Evolutionary conservation across 768 basidiomycete species (phyloP), one percentile per base, ranked within the genome.

Genomic region (Clitopilus hobsonii): DNA sequence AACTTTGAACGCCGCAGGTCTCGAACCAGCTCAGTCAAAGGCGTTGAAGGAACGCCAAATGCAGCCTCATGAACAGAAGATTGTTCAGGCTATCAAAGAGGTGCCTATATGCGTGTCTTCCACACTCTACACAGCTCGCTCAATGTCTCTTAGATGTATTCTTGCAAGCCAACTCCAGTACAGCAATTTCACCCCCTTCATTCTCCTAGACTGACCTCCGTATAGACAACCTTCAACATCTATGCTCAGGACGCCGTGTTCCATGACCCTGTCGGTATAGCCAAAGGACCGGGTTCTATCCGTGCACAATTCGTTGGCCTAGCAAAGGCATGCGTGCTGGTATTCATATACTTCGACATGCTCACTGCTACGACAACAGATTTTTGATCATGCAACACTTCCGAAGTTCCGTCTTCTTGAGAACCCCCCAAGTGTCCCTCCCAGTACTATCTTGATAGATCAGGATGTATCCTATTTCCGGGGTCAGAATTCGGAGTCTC

Each of bases 401-500:
- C 68, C 68, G 1, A 73, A 67, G 45, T 74, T 78, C 56, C 72
- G 74, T 6, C 38, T 79, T 16, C 62, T 79, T 6, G 52, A 74
- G 58, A 78, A 73, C 49, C 77, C 78, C 2, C 52, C 68, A 2
- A 68, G 64, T 6, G 58, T 74, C 5, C 67, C 72, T 14, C 58
- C 67, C 32, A 74, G 63, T 54, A 71, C 67, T 10, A 66, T 79
- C 24, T 66, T 79, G 27, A 74, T 79, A 49, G 76, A 78, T 60
- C 77, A 75, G 60, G 76, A 80, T 53, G 76, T 80, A 4, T 64
- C 71, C 0, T 79, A 79, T 60, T 78, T 64, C 61, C 70, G 72
- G 14, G 65, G 74, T 50, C 62, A 70, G 1, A 65, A 69, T 3
- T 62, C 71, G 2, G 61, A 67, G 14, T 66, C 69, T 7, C 76